Evolutionary conservation across 164 flowering plant genomes (phyloP), one percentile per base, ranked within the genome.

Genomic region (Piper betle): DNA sequence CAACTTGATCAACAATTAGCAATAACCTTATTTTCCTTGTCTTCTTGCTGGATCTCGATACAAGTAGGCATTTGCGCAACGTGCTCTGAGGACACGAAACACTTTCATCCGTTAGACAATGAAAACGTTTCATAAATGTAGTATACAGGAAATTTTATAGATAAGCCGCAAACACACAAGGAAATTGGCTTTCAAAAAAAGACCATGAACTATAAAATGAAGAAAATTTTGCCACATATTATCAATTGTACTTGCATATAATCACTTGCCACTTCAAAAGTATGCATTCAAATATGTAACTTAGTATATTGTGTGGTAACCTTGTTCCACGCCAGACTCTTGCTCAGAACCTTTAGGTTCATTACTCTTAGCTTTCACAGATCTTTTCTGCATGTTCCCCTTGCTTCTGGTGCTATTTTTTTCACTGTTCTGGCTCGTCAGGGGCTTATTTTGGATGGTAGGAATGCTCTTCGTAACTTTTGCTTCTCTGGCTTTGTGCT

Each of bases 21-120:
- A 40, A 37, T 62, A 62, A 89, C 94, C 91, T 73, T 58, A 67
- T 89, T 89, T 71, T 89, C 94, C 77, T 89, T 87, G 77, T 86
- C 79, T 66, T 72, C 86, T 66, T 77, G 74, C 17, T 68, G 73
- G 18, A 25, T 58, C 56, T 69, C 80, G 59, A 65, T 73, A 16
- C 4, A 39, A 10, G 4, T 43, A 55, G 60, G 52, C 9, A 71
- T 62, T 56, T 61, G 38, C 41, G 64, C 69, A 17, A 58, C 66
- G 52, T 71, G 48, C 60, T 59, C 81, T 74, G 73, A 50, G 18
- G n/a, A 59, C 59, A 6, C 39, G 55, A 53, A 60, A 17, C 15
- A 46, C 1, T 46, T 5, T 10, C 10, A 46, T 9, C 12, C 15
- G 1, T 10, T 10, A 46, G 10, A 6, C 9, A 46, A 46, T 46